phyloP scores from a whole-genome alignment of 2,329 filamentous ascomycete genomes.

The Pezicula rhizophila region DNA sequence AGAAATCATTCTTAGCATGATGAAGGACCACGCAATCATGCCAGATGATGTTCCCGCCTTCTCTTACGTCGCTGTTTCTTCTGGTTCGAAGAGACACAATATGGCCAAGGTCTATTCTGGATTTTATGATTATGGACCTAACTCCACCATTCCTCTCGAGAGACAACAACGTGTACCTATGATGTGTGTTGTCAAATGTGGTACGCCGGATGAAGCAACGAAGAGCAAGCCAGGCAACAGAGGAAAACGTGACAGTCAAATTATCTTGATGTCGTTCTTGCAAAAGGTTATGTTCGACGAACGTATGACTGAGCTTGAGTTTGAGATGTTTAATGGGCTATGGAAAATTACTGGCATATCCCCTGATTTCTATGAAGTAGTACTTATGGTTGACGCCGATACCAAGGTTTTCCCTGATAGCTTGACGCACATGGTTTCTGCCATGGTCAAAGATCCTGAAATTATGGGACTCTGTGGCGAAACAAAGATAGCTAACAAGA shows the following conservation, averaged over 20 bases:
- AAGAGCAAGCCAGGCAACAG: slow-evolving; percentile 91
- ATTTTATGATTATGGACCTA: slow-evolving; percentile 91
- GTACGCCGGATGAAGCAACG: slow-evolving; percentile 77
- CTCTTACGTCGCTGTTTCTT: slow-evolving; percentile 94
- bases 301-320: slow-evolving; percentile 98
- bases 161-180: slow-evolving; percentile 97
- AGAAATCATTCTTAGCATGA: slow-evolving; percentile 85
- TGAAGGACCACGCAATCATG: slow-evolving; percentile 79
- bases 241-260: slow-evolving; percentile 98
- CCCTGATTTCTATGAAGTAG: slow-evolving; percentile 94
- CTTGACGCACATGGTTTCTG: slow-evolving; percentile 96
- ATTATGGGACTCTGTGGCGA: slow-evolving; percentile 99
- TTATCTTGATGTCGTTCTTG: slow-evolving; percentile 98
- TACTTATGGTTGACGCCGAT: slow-evolving; percentile 98
- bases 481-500: slow-evolving; percentile 99
- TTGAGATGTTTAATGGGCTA: slow-evolving; percentile 98
- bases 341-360: slow-evolving; percentile 99
- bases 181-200: slow-evolving; percentile 94
- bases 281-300: slow-evolving; percentile 99
- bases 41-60: slow-evolving; percentile 81
- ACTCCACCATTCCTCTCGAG: slow-evolving; percentile 71
- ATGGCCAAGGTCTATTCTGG: slow-evolving; percentile 98
- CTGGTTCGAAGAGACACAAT: slow-evolving; percentile 95
- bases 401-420: slow-evolving; percentile 99
- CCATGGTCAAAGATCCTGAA: slow-evolving; percentile 98